phyloP scores from a whole-genome alignment of 768 basidiomycete genomes.

The Termitomyces sp. region DNA sequence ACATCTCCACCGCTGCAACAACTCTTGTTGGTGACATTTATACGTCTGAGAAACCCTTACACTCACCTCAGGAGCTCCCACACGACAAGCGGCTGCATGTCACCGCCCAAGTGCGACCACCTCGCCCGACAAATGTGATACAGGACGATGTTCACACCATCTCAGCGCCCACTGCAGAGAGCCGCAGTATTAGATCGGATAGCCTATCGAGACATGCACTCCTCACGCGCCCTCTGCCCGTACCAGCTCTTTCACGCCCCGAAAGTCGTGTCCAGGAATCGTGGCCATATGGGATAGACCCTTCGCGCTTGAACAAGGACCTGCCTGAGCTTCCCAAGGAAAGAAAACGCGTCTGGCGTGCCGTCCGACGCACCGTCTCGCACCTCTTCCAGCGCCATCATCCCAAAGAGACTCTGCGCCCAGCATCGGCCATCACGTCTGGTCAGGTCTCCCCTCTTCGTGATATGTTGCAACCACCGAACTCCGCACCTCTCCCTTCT shows the following conservation, averaged over 20 bases:
- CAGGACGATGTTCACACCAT: background rate
- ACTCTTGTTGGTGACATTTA: background rate
- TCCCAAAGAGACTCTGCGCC: background rate
- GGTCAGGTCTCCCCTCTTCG: background rate
- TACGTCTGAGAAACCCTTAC: background rate
- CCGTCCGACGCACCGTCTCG: background rate
- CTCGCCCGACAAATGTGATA: too few relatives aligned
- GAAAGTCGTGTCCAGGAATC: background rate
- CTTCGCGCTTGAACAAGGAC: background rate
- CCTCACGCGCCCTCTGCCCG: background rate
- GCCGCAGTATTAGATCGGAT: background rate
- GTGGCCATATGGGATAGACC: background rate
- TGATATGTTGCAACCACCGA: too few relatives aligned
- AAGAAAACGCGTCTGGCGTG: background rate
- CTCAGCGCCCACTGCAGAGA: background rate
- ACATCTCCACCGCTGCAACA: background rate
- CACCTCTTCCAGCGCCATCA: background rate
- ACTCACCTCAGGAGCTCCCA: background rate
- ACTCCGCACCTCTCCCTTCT: background rate
- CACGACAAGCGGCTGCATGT: too few relatives aligned
- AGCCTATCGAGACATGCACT: background rate
- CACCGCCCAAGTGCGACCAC: background rate
- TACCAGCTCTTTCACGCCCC: too few relatives aligned
- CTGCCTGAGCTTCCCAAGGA: background rate
- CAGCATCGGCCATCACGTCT: background rate